Percentiles rank a stretch among this genome's conserved stretches.
phyloP scores from a whole-genome alignment of 495 filamentous ascomycete genomes.

The Collariella sp. region DNA sequence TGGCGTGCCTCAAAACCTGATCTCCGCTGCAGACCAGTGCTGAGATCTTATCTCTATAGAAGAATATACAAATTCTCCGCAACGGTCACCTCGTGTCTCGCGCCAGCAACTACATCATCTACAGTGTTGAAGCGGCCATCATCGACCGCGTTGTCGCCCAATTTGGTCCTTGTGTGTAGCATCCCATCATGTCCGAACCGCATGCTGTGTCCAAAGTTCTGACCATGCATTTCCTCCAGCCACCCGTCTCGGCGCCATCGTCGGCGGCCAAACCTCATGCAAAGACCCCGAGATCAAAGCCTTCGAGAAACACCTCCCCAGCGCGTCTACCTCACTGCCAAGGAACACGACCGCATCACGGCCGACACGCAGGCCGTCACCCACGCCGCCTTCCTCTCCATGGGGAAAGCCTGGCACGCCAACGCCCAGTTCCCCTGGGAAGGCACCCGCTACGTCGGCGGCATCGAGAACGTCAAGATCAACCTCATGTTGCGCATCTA shows the following conservation, averaged over 20 bases:
- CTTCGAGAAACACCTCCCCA: conserved; percentile 80
- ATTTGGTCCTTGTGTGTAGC: conserved; percentile 79
- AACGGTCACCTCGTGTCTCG: conserved; percentile 95
- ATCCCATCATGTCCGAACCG: neutral
- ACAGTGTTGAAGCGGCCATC: conserved; percentile 88
- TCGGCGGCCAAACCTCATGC: conserved; percentile 96
- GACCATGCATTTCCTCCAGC: conserved; percentile 42
- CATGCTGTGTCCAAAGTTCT: conserved; percentile 8
- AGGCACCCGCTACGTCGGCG: conserved; percentile 80
- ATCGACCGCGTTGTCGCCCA: conserved; percentile 76
- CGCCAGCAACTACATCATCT: conserved; percentile 92
- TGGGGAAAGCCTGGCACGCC: conserved; percentile 94
- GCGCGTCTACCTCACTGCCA: conserved; percentile 73
- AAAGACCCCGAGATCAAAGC: conserved; percentile 94
- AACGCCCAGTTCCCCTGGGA: conserved; percentile 96
- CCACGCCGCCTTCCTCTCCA: conserved; percentile 91
- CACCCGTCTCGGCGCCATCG: conserved; percentile 86
- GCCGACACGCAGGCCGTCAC: conserved; percentile 97
- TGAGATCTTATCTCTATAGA: conserved; percentile 49
- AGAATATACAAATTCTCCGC: conserved; percentile 65
- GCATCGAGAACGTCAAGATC: conserved; percentile 99
- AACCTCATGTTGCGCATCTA: conserved; percentile 96
- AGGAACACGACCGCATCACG: conserved; percentile 90
- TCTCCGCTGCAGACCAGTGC: conserved; percentile 37
- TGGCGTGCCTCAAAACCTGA: conserved; percentile 26